These are phyloP conservation scores for Linanthus parryae DNA, from an alignment of 148 eudicot species.

Conservation along the genomic window DNA sequence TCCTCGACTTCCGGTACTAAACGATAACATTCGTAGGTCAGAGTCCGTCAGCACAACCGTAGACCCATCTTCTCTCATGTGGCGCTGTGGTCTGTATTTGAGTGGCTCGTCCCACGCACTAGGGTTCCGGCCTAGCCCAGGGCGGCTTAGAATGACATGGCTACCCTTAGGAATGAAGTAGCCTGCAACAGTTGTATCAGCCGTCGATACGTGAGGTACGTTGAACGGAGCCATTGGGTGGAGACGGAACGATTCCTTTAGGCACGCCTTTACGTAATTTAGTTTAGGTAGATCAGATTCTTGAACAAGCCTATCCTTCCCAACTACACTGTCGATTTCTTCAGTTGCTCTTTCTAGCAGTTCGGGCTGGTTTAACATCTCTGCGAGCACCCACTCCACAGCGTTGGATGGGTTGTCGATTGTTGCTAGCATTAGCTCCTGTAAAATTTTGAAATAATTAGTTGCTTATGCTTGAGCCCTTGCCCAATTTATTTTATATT, in stretches of 20 bases:
- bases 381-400: conserved; percentile 22
- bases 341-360: conserved; percentile 2
- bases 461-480: background rate
- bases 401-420: conserved; percentile 21
- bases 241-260: conserved; percentile 18
- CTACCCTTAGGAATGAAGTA: conserved; percentile 30
- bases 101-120: conserved; percentile 21
- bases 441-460: background rate
- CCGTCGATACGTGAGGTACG: conserved; percentile 13
- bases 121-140: conserved; percentile 25
- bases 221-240: conserved; percentile 26
- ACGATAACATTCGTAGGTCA: conserved; percentile 12
- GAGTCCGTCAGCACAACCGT: conserved; percentile 10
- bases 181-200: conserved; percentile 8
- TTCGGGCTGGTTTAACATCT: conserved; percentile 19
- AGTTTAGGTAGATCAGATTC: conserved; percentile 20
- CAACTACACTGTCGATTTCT: conserved; percentile 21
- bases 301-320: conserved; percentile 15
- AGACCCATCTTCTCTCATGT: conserved; percentile 6
- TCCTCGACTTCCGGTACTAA: conserved; percentile 22
- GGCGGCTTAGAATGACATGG: conserved; percentile 19
- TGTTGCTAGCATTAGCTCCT: conserved; percentile 10
- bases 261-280: conserved; percentile 16
- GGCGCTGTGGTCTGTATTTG: conserved; percentile 24
- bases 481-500: no score